Conservation (phyloP, 345 rosid species). For the Streptanthus diversifolius region DNA sequence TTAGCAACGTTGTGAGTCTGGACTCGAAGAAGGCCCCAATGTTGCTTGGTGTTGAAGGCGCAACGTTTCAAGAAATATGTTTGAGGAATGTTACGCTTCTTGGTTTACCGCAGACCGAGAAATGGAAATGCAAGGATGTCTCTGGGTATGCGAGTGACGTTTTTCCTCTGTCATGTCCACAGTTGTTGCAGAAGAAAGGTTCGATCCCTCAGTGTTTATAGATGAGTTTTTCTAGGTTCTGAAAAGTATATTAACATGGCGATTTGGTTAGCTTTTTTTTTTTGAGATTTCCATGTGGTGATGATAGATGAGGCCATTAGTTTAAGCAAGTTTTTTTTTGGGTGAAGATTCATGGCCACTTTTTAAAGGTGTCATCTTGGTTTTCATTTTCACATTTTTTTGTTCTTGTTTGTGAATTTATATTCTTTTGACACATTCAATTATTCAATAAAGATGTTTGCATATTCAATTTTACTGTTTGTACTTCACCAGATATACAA, state of each 20-base stretch:
- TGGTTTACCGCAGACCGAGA: slow-evolving; percentile 45
- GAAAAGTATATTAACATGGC: neutral
- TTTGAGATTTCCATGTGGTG: neutral
- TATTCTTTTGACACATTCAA: slow-evolving; percentile 22
- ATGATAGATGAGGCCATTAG: slow-evolving; percentile 24
- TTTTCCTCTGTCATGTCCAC: slow-evolving; percentile 61
- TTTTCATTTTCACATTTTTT: neutral
- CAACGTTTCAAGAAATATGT: slow-evolving; percentile 65
- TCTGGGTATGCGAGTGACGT: slow-evolving; percentile 61
- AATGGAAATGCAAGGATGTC: slow-evolving; percentile 82
- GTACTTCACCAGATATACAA: slow-evolving; percentile 3
- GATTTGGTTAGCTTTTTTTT: neutral
- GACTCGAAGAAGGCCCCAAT: slow-evolving; percentile 80
- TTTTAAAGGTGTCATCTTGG: neutral
- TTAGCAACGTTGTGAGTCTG: slow-evolving; percentile 57
- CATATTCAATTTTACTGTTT: neutral
- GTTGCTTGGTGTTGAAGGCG: slow-evolving; percentile 61
- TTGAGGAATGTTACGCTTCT: slow-evolving; percentile 64
- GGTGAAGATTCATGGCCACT: slow-evolving; percentile 24
- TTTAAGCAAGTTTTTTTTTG: slow-evolving; percentile 19
- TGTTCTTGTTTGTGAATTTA: slow-evolving; percentile 9
- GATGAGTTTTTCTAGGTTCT: neutral
- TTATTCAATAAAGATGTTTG: neutral
- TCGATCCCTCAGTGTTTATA: slow-evolving; percentile 43
- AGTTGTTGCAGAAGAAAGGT: slow-evolving; percentile 52